phyloP scores from a whole-genome alignment of 768 basidiomycete genomes.

The Tephrocybe sp. region DNA sequence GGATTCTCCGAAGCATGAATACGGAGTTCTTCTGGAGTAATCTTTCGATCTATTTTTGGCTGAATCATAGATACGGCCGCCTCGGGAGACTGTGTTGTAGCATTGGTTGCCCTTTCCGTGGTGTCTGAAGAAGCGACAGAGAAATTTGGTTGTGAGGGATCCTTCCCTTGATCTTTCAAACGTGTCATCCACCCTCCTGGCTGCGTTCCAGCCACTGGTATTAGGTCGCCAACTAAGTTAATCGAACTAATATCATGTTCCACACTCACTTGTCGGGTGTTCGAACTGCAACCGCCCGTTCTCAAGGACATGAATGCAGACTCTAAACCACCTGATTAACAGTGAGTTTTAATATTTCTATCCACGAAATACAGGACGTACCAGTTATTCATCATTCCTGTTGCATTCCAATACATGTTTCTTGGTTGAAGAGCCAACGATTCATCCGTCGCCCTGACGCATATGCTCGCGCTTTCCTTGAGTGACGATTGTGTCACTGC shows the following conservation, averaged over 20 bases:
- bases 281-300: conserved; percentile 45
- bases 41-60: conserved; percentile 40
- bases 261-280: conserved; percentile 46
- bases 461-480: conserved; percentile 32
- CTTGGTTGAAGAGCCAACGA: conserved; percentile 46
- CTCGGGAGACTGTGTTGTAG: conserved; percentile 23
- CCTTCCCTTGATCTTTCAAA: conserved; percentile 43
- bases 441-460: conserved; percentile 59
- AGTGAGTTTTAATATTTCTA: not conserved
- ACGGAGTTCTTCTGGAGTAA: conserved; percentile 43
- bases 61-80: conserved; percentile 41
- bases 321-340: conserved; percentile 53
- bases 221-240: not conserved
- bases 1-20: conserved; percentile 34
- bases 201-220: conserved; percentile 36
- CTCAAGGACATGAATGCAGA: conserved; percentile 41
- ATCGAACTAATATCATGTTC: conserved; percentile 4
- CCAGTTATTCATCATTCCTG: conserved; percentile 65
- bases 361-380: conserved; percentile 22
- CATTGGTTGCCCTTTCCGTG: not conserved
- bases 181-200: conserved; percentile 66
- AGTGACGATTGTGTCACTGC: conserved; percentile 35
- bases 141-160: conserved; percentile 44
- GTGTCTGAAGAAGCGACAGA: conserved; percentile 6
- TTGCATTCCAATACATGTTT: conserved; percentile 62